phyloP scores from a whole-genome alignment of 2,329 filamentous ascomycete genomes.

The Graphilbum fragrans region DNA sequence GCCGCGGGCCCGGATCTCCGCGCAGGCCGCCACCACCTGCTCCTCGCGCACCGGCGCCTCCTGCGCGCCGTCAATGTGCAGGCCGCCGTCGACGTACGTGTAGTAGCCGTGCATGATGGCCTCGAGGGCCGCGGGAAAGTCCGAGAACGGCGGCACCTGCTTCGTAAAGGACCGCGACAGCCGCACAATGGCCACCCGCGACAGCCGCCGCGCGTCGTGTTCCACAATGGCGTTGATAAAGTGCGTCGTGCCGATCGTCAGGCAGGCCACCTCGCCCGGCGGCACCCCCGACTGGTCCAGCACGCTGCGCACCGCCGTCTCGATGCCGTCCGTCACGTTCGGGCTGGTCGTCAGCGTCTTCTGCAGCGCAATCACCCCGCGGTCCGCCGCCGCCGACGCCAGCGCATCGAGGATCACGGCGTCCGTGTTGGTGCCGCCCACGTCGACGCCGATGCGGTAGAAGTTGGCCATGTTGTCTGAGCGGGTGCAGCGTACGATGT shows the following conservation, averaged over 20 bases:
- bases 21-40: constrained; percentile 15
- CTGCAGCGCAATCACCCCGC: constrained; percentile 8
- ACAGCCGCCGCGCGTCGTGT: constrained; percentile 12
- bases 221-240: constrained; percentile 14
- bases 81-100: constrained; percentile 34
- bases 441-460: constrained; percentile 35
- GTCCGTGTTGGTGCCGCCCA: constrained; percentile 41
- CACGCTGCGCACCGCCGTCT: constrained; percentile 7
- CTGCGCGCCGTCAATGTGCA: constrained; percentile 37
- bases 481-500: too few species aligned
- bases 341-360: constrained; percentile 7
- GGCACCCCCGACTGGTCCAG: constrained; percentile 1
- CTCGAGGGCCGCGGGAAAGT: constrained; percentile 25
- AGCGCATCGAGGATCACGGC: constrained; percentile 34
- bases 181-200: constrained; percentile 19
- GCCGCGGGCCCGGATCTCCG: constrained; percentile 12
- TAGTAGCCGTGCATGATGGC: constrained; percentile 31
- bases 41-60: constrained; percentile 31
- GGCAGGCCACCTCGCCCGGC: constrained; percentile 4
- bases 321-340: constrained; percentile 10
- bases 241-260: constrained; percentile 13
- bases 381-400: constrained; percentile 19
- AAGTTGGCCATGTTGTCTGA: too few species aligned
- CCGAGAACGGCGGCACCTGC: constrained; percentile 29
- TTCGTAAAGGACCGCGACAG: constrained; percentile 15